Evolutionary conservation across 2,329 filamentous ascomycete genomes (phyloP), one percentile per base, ranked within the genome.

Genomic region (Scolecobasidium constrictum): DNA sequence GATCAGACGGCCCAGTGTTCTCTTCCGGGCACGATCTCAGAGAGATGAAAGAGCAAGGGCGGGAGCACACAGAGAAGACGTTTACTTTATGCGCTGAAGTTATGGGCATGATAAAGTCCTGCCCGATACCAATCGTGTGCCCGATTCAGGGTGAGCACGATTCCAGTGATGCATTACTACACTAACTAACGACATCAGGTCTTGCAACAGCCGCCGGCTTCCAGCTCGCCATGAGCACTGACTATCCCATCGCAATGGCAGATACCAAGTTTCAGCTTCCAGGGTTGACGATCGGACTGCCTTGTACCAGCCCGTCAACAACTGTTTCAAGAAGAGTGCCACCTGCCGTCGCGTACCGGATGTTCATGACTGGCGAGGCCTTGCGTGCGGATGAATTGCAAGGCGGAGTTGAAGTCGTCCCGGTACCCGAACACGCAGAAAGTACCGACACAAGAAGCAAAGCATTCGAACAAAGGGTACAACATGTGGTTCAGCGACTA

Each of bases 401-500:
- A 12, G 34, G 34, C 11, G 34, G 7, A 9, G 34, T 36, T 7
- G 34, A 36, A 9, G 34, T 36, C 9, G 34, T 36, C 7, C 34
- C 34, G 7, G 34, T 36, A 9, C 34, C 34, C 16, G 34, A 36
- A 36, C 34, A 36, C 16, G 34, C 34, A 13, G 34, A 36, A 18
- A 36, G 34, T 18, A 36, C 34, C 12, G 34, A 36, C 34, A 36
- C 34, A 17, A 36, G 12, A 18, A 36, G 9, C 7, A 18, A 13
- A 36, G 34, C 34, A 7, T 36, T 36, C 34, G 34, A 36, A 15
- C 34, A 36, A 17, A 13, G 34, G 12, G 34, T 36, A 36, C 9
- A 11, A 36, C 12, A 36, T 7, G 34, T 36, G 16, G 34, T 36
- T 7, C 7, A 36, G 16, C 9, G 34, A 13, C 16, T 36, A 9